Evolutionary conservation across 2,329 filamentous ascomycete genomes (phyloP).

Genomic region (Hypomyces perniciosus): DNA sequence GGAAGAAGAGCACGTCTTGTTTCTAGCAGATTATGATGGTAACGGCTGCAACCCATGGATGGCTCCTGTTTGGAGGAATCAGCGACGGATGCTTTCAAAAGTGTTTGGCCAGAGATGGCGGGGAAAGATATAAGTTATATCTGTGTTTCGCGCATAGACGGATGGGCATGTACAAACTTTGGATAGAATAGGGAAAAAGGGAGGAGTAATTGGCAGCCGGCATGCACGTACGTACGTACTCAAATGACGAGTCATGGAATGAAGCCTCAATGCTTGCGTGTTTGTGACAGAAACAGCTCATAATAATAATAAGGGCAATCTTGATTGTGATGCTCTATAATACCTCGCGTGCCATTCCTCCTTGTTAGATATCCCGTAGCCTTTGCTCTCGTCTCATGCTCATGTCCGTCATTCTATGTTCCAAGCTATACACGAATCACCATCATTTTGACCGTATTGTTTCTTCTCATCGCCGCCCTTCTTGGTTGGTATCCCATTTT

Average conservation of each 20-base stretch:
- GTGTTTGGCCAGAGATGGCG: slow-evolving; percentile 4
- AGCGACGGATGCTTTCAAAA: slow-evolving; percentile 10
- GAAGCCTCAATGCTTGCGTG: not conserved
- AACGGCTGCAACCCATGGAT: slow-evolving; percentile 14
- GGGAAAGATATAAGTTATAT: slow-evolving; percentile 5
- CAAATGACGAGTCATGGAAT: slow-evolving; percentile 11
- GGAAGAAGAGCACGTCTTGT: slow-evolving; percentile 3
- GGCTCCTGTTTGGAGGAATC: slow-evolving; percentile 10
- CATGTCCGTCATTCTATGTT: not conserved
- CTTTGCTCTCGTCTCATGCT: not conserved
- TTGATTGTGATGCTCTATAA: too few species aligned
- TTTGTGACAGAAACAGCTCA: too few species aligned
- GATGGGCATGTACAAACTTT: slow-evolving; percentile 14
- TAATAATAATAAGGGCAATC: too few species aligned
- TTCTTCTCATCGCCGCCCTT: not conserved
- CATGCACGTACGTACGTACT: slow-evolving; percentile 7
- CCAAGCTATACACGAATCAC: not conserved
- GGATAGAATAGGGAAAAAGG: slow-evolving; percentile 15
- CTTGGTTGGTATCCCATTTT: not conserved
- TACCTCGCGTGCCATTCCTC: too few species aligned
- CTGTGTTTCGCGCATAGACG: slow-evolving; percentile 13
- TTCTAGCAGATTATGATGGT: slow-evolving; percentile 15
- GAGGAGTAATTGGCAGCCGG: slow-evolving; percentile 11
- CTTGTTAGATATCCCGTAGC: too few species aligned
- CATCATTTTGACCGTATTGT: not conserved